A percentile compares a stretch with the other conserved stretches of the same genome.
phyloP scores from a whole-genome alignment of 495 filamentous ascomycete species.

The Penicillium paradoxum region DNA sequence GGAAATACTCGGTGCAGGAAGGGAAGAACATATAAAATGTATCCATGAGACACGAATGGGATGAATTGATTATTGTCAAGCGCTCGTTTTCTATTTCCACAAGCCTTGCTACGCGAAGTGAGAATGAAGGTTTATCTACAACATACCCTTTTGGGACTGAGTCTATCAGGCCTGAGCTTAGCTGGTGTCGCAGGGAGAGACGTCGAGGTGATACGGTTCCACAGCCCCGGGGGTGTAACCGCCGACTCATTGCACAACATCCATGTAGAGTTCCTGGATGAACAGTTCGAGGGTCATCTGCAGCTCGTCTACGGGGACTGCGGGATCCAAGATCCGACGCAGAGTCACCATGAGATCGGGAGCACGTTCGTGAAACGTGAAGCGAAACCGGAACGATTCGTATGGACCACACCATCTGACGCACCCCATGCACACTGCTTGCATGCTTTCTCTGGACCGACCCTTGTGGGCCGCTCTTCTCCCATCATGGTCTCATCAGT shows the following conservation, averaged over 20 bases:
- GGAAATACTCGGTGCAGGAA: not conserved
- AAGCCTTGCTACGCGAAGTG: not conserved
- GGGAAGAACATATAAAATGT: not conserved
- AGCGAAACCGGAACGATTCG: conserved; percentile 27
- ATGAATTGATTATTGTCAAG: not conserved
- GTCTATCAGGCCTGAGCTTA: conserved; percentile 8
- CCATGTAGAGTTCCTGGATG: conserved; percentile 26
- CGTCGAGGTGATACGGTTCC: conserved; percentile 13
- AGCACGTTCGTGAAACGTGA: conserved; percentile 24
- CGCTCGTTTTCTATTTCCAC: not conserved
- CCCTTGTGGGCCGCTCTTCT: conserved; percentile 20
- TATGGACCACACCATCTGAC: conserved; percentile 31
- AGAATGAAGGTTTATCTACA: conserved; percentile 3
- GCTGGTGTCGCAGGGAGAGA: conserved; percentile 12
- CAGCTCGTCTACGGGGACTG: conserved; percentile 33
- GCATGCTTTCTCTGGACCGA: conserved; percentile 27
- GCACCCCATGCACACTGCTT: conserved; percentile 27
- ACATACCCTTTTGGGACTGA: conserved; percentile 11
- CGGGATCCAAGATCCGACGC: conserved; percentile 6
- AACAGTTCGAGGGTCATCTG: conserved; percentile 22
- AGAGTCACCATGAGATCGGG: conserved; percentile 28
- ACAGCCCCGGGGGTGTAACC: conserved; percentile 12
- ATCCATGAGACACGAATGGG: not conserved
- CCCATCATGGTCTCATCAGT: conserved; percentile 19
- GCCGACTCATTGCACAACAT: conserved; percentile 33